phyloP scores from a whole-genome alignment of 2,329 filamentous ascomycete genomes.

The Trichoderma citrinoviride region DNA sequence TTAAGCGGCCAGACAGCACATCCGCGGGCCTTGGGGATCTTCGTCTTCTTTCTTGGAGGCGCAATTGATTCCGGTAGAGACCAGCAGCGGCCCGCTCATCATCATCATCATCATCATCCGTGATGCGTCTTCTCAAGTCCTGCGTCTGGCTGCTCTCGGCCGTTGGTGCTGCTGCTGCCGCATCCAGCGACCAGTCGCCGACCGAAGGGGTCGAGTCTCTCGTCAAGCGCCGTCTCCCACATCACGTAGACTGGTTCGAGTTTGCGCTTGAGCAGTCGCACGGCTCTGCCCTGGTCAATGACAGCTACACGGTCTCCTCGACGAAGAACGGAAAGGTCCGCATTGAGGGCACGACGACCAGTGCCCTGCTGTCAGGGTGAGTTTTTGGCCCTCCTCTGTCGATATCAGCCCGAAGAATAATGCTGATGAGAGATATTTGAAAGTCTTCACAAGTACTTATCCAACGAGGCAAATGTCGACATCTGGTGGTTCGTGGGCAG shows the following conservation, averaged over 20 bases:
- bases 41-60: background rate
- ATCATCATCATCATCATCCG: too few species aligned
- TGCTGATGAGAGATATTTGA: background rate
- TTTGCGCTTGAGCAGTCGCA: constrained; percentile 14
- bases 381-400: background rate
- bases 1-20: background rate
- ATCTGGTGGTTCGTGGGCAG: constrained; percentile 27
- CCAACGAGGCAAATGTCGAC: constrained; percentile 24
- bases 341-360: constrained; percentile 23
- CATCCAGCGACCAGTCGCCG: background rate
- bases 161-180: constrained; percentile 16
- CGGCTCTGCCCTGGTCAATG: background rate
- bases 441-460: constrained; percentile 26
- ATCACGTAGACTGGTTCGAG: constrained; percentile 23
- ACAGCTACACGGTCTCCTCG: constrained; percentile 24
- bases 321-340: constrained; percentile 24
- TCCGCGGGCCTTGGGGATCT: background rate
- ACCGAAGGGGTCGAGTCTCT: constrained; percentile 23
- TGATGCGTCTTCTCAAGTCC: background rate
- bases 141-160: constrained; percentile 13
- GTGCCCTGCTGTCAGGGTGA: constrained; percentile 24
- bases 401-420: background rate
- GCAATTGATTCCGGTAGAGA: background rate
- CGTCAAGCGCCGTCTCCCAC: constrained; percentile 24
- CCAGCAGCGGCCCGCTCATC: background rate